Conservation (phyloP, 805 yeast genomes). For the Yarrowia sp. region DNA sequence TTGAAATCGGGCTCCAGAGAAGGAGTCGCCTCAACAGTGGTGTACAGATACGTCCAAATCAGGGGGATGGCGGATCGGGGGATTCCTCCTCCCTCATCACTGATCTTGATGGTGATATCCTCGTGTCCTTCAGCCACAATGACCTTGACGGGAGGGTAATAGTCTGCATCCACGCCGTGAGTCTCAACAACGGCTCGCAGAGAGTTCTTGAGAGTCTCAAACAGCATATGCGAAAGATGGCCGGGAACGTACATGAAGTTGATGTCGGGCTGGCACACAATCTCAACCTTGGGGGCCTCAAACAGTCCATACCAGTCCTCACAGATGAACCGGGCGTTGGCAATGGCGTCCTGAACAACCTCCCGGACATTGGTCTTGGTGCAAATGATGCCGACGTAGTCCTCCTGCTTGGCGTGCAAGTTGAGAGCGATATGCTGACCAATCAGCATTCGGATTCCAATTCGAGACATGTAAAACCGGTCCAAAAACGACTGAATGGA, state of each 20-base stretch:
- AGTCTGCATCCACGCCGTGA: slow-evolving; percentile 62
- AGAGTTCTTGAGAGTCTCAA: slow-evolving; percentile 83
- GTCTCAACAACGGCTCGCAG: slow-evolving; percentile 86
- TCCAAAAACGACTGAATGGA: slow-evolving; percentile 80
- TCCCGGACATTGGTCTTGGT: slow-evolving; percentile 80
- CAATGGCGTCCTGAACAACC: slow-evolving; percentile 82
- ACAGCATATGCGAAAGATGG: slow-evolving; percentile 85
- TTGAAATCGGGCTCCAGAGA: slow-evolving; percentile 56
- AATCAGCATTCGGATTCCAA: slow-evolving; percentile 88
- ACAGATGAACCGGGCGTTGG: slow-evolving; percentile 85
- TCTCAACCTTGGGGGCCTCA: slow-evolving; percentile 80
- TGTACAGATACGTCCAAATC: slow-evolving; percentile 88
- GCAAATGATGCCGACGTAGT: slow-evolving; percentile 87
- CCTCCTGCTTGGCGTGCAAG: slow-evolving; percentile 54
- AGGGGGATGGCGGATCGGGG: slow-evolving; percentile 79
- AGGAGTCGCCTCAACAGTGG: slow-evolving; percentile 77
- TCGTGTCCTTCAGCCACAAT: slow-evolving; percentile 86
- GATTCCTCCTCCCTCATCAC: slow-evolving; percentile 94
- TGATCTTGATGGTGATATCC: slow-evolving; percentile 84
- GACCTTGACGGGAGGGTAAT: slow-evolving; percentile 80
- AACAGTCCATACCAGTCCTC: slow-evolving; percentile 85
- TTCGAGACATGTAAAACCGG: slow-evolving; percentile 83
- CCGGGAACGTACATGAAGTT: slow-evolving; percentile 92
- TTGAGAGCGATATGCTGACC: slow-evolving; percentile 91
- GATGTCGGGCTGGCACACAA: slow-evolving; percentile 73